Evolutionary conservation across 2,329 filamentous ascomycete genomes (phyloP), one percentile per base, ranked within the genome.

Genomic region (Cordyceps cicadae): DNA sequence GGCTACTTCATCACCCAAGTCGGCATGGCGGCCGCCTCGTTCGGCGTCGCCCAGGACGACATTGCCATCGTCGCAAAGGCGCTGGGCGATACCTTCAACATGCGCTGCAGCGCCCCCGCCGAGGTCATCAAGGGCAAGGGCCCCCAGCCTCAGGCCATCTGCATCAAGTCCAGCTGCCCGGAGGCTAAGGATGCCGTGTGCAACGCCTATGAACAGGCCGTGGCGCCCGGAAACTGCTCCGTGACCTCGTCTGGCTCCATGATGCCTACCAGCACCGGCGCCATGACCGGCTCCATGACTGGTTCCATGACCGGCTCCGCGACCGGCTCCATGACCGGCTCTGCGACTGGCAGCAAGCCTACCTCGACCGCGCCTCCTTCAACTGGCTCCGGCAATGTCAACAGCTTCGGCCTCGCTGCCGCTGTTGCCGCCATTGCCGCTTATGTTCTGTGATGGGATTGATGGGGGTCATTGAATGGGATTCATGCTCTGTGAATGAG

Each of bases 1-100:
- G 77, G 75, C 34, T 86, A 85, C 74, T 87, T 87, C 74, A 81
- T 85, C 68, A 64, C 75, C 49, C 82, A 86, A 70, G 80, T 87
- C 60, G 81, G 76, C 32, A 69, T 83, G 14, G 75, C 83, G 5
- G 83, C 80, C 7, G 72, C 77, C 43, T 84, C 81, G 1, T 84
- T 86, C 65, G 84, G 84, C 46, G 82, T 86, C 48, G 73, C 79
- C n/a, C 65, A 76, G 14, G 75, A 74, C 3, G 84, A 87, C 66
- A 72, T 84, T 53, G 68, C 67, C 21, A 70, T 68, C 37, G 79
- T 86, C 32, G 82, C 74, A 62, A 72, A 64, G 37, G 75, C 78
- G 1, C 78, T 87, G 50, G 77, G 71, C 63, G 68, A 67, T 24
- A 67, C 79, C 54, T 87, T 87, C 70, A 78, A 75, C 60, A 74